Evolutionary conservation across 495 filamentous ascomycete genomes (phyloP).

Genomic region (Hapsidospora chrysogenum): DNA sequence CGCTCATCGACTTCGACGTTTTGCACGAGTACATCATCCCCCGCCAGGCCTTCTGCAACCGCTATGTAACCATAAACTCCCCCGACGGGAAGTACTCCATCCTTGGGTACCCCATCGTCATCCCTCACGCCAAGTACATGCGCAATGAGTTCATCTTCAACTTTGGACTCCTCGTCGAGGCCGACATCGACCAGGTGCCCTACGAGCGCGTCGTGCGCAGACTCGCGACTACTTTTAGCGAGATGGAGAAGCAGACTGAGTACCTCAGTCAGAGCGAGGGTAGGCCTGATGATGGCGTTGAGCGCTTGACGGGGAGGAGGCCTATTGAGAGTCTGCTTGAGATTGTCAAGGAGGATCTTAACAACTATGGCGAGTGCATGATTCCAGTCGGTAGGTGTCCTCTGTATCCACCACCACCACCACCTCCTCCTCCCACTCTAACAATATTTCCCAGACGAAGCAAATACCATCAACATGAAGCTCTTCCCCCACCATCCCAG

Average conservation of each 20-base stretch:
- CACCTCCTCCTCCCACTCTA: not conserved
- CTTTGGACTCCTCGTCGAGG: conserved; percentile 65
- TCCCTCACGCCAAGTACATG: conserved; percentile 55
- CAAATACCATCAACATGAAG: conserved; percentile 93
- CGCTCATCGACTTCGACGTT: conserved; percentile 66
- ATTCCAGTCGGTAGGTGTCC: conserved; percentile 60
- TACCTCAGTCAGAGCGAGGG: conserved; percentile 46
- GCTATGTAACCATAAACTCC: conserved; percentile 61
- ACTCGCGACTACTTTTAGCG: conserved; percentile 67
- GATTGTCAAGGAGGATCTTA: conserved; percentile 84
- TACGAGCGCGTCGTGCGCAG: conserved; percentile 77
- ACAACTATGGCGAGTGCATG: conserved; percentile 97
- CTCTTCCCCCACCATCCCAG: conserved; percentile 70
- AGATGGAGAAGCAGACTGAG: conserved; percentile 71
- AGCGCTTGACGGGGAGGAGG: conserved; percentile 26
- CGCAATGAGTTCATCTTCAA: conserved; percentile 98
- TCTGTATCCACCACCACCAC: not conserved
- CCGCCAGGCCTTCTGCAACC: conserved; percentile 76
- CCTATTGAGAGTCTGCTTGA: conserved; percentile 71
- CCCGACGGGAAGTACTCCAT: conserved; percentile 60
- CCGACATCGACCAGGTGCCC: conserved; percentile 41
- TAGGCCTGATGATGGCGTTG: conserved; percentile 15
- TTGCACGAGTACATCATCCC: conserved; percentile 86
- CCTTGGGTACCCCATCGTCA: conserved; percentile 78
- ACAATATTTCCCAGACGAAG: conserved; percentile 42